Percentiles rank a stretch among this genome's conserved stretches.
Conservation (phyloP, 139 green algal genomes). For the Chlorella sp. region DNA sequence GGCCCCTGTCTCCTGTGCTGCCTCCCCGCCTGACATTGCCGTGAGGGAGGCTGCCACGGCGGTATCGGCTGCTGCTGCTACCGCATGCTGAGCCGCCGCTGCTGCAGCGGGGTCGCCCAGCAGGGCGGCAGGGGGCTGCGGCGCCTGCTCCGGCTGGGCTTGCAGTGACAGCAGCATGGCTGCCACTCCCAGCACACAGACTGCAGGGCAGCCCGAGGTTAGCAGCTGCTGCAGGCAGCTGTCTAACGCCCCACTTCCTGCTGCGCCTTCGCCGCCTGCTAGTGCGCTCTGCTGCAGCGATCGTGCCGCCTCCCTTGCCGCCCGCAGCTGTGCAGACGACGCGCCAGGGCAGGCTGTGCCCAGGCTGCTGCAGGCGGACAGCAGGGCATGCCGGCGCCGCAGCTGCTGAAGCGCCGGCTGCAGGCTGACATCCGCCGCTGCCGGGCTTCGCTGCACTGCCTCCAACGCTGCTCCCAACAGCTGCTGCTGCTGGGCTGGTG, state of each 20-base stretch:
- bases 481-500: background rate
- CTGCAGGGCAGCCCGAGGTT: background rate
- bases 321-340: background rate
- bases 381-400: background rate
- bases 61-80: background rate
- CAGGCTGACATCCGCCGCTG: background rate
- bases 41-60: background rate
- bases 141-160: background rate
- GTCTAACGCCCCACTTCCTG: background rate
- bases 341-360: background rate
- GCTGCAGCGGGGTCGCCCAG: constrained; percentile 11
- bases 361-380: background rate
- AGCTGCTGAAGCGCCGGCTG: background rate
- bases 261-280: background rate
- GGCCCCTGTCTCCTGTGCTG: no score
- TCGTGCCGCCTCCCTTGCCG: background rate
- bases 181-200: background rate
- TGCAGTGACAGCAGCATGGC: constrained; percentile 2
- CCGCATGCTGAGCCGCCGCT: background rate
- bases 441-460: background rate
- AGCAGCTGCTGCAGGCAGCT: constrained; percentile 22
- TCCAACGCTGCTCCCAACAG: background rate
- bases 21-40: background rate
- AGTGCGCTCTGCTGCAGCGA: constrained; percentile 11
- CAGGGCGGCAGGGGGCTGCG: background rate